Base-by-base conservation (phyloP, 2,329 filamentous ascomycete species). In the Metarhizium robertsii region DNA sequence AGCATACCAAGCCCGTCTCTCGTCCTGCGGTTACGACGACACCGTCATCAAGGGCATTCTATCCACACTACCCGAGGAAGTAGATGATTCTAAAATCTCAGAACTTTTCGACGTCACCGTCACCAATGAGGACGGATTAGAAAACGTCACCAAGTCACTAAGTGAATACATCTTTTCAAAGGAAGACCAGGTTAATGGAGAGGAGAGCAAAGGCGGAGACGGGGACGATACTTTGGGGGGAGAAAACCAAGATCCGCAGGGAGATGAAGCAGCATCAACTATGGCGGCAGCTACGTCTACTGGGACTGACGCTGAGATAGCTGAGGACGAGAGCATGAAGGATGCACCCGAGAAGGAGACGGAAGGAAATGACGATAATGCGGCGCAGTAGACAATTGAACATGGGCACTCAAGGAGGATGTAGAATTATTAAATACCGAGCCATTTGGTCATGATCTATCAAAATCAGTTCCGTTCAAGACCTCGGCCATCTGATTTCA, bases 51-150 rank as follows among this genome's bases (percentile, higher is more conserved):
- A 66, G 48, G 54, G 57, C 20, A 59, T 62, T 34, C 43, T 68
- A 8, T 61, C 62, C 50, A 62, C 54, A 30, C 52, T 62, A 2
- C 43, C 60, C 11, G 49, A 59, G 7, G 64, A 65, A 30, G 52
- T 66, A 6, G 65, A 70, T n/a, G 62, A 62, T 11, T 56, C 55
- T 16, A 66, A 63, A 30, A 48, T 58, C 6, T 60, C 60, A 4
- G 64, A 65, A 32, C 53, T 67, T 1, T 71, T 70, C 48, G 57
- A 66, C 58, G 63, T 55, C 1, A 53, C 56, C 29, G 51, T 73
- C 34, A 36, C 59, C 53, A 63, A 68, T 36, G 66, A 65, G 2
- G 64, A 65, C n/a, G 50, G 42, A 20, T 10, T 49, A 18, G 55
- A 52, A 2, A 30, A 32, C 2, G 16, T 18, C 16, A 58, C 60